A percentile compares a stretch with the other conserved stretches of the same genome.
Evolutionary conservation across 2,329 filamentous ascomycete genomes (phyloP).

Genomic region (Plectosphaerella plurivora): DNA sequence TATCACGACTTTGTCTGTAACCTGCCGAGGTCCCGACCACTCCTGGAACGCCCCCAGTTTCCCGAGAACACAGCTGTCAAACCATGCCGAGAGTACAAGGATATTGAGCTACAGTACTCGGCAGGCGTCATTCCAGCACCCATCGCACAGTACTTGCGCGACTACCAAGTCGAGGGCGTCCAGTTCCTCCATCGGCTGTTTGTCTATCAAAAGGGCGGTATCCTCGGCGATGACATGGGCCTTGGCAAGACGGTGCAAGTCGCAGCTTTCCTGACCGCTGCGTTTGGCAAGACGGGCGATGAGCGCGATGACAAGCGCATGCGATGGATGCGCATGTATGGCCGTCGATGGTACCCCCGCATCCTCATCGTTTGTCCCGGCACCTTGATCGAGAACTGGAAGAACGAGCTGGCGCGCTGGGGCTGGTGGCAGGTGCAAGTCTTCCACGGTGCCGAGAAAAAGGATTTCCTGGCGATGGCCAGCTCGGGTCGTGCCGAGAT

Average conservation of each 20-base stretch:
- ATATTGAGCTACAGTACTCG: slow-evolving; percentile 71
- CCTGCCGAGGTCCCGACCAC: slow-evolving; percentile 37
- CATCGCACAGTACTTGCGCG: slow-evolving; percentile 85
- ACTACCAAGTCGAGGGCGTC: slow-evolving; percentile 85
- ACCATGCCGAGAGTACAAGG: slow-evolving; percentile 66
- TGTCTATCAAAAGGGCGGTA: slow-evolving; percentile 83
- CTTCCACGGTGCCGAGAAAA: slow-evolving; percentile 69
- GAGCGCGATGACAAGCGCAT: slow-evolving; percentile 81
- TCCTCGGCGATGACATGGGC: slow-evolving; percentile 96
- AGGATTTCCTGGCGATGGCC: slow-evolving; percentile 68
- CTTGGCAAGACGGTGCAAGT: slow-evolving; percentile 96
- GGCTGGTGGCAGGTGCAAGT: slow-evolving; percentile 90
- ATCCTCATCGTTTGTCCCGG: slow-evolving; percentile 86
- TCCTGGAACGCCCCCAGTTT: slow-evolving; percentile 66
- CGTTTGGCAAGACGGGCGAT: slow-evolving; percentile 92
- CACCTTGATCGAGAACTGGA: slow-evolving; percentile 87
- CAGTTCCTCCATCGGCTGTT: slow-evolving; percentile 84
- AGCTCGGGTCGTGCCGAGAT: slow-evolving; percentile 76
- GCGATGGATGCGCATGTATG: slow-evolving; percentile 71
- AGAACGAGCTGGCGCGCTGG: slow-evolving; percentile 80
- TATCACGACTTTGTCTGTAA: slow-evolving; percentile 55
- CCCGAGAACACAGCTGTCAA: slow-evolving; percentile 47
- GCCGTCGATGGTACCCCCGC: slow-evolving; percentile 71
- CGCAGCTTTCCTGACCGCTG: slow-evolving; percentile 83
- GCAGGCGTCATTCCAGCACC: slow-evolving; percentile 79